Percentiles rank a stretch among this genome's conserved stretches.
These are phyloP conservation scores for Ganoderma lingzhi DNA, from an alignment of 1,284 basidiomycete genomes.

Conservation along the genomic window DNA sequence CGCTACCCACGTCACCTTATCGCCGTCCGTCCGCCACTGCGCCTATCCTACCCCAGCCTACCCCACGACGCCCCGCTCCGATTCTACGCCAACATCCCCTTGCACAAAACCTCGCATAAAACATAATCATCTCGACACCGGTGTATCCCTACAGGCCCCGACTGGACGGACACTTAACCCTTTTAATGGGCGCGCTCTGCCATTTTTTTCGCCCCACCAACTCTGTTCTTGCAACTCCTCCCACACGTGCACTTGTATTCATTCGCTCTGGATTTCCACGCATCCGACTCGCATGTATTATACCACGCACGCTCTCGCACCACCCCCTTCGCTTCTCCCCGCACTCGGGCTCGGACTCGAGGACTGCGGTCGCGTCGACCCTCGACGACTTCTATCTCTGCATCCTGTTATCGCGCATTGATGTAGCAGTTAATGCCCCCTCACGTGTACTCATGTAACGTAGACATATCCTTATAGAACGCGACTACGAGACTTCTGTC, in stretches of 20 bases:
- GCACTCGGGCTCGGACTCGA: not conserved
- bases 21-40: not conserved
- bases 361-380: not conserved
- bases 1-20: not conserved
- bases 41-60: not conserved
- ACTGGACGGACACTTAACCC: not conserved
- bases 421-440: slow-evolving; percentile 5
- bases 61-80: not conserved
- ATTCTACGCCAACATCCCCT: not conserved
- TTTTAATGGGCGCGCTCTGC: slow-evolving; percentile 1
- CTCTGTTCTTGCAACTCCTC: not conserved
- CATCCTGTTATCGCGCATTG: not conserved
- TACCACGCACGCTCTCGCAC: not conserved
- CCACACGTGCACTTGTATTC: slow-evolving; percentile 1
- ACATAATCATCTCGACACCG: slow-evolving; percentile 3
- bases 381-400: not conserved
- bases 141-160: slow-evolving; percentile 6
- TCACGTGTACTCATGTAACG: not conserved
- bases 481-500: not conserved
- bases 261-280: slow-evolving; percentile 1
- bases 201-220: not conserved
- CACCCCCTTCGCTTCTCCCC: not conserved
- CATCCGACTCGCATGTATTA: slow-evolving; percentile 1
- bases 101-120: not conserved
- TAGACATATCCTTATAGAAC: slow-evolving; percentile 8